Base-by-base conservation (phyloP, 441 rosid species). In the Brassica balearica region DNA sequence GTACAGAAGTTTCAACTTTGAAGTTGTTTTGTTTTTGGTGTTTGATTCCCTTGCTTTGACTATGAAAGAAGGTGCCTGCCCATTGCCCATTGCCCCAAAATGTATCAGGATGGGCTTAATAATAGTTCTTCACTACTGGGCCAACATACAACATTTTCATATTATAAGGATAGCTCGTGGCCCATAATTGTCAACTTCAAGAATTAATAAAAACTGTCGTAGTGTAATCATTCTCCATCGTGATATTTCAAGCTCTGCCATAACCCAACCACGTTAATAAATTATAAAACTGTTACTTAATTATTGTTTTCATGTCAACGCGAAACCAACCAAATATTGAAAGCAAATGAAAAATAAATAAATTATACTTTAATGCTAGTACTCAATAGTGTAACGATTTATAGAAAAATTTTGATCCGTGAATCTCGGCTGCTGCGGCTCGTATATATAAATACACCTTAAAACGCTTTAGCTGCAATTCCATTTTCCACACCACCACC, bases 341-440 rank as follows among this genome's bases (percentile, higher is more conserved):
- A 34, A 65, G 17, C 4, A 34, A 8, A 34, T 34, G 51, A 34
- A 32, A 14, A 58, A 34, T 3, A 4, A n/a, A n/a, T n/a, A n/a
- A n/a, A 4, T 48, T 10, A 48, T 48, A 48, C 56, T 3, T 51
- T 51, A n/a, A 34, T 34, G 2, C 38, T 51, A 1, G 53, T 46
- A 46, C 36, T 32, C 36, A 1, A 6, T 32, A 46, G 22, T 17
- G 10, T 48, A 8, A 15, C 59, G 65, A 75, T 3, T 68, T 25
- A 59, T 14, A 32, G 53, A 60, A 64, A 32, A 34, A n/a, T 34
- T 6, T 5, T 43, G 82, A 78, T 67, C 74, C 75, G 67, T 23
- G 74, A 2, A 1, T 8, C 2, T 48, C 59, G 38, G 38, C 38
- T 34, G 82, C 4, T 7, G 34, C 34, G n/a, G 61, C 48, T 64